Base-by-base conservation (phyloP, 2,329 filamentous ascomycete genomes). In the Penicillium janthinellum region DNA sequence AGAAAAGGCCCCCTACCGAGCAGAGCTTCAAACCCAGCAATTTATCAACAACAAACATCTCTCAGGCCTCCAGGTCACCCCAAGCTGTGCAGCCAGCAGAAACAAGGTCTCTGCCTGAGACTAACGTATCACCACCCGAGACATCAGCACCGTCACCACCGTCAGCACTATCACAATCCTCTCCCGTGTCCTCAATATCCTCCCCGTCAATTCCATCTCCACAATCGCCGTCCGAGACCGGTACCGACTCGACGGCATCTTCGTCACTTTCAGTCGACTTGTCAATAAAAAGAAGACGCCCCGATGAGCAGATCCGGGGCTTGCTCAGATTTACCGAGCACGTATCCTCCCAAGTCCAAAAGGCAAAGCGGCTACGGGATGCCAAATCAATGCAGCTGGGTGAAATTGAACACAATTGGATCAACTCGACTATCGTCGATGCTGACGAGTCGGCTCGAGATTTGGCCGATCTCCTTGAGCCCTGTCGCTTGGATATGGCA, bases 401-500 rank as follows among this genome's bases (percentile, higher is more conserved):
- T 11, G 65, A 68, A 34, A 65, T 68, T 10, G 69, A 71, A 25
- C 54, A 42, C 6, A 58, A 62, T 12, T 72, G 70, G 71, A 66
- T 73, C 20, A 60, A 67, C 17, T 58, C 63, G 2, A 69, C 64
- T 8, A 65, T 75, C 37, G 62, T 64, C 37, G 75, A 73, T 44
- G 68, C 73, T 37, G 72, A 74, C 42, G 75, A 74, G 50, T 72
- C 74, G 44, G 64, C 66, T 35, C 67, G 71, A 55, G 67, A 74
- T 54, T 69, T 79, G 22, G 59, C 60, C 3, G 34, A 62, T 1
- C 62, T 72, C 1, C 47, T 72, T 4, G 63, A 70, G 20, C 53
- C 50, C 3, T 59, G 64, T 34, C 66, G 70, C n/a, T 42, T 64
- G 25, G 63, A 70, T 8, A 62, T 66, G 49, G 57, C 44, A 5